Base-by-base conservation (phyloP, 2,329 filamentous ascomycete genomes). In the Fusarium sublunatum region DNA sequence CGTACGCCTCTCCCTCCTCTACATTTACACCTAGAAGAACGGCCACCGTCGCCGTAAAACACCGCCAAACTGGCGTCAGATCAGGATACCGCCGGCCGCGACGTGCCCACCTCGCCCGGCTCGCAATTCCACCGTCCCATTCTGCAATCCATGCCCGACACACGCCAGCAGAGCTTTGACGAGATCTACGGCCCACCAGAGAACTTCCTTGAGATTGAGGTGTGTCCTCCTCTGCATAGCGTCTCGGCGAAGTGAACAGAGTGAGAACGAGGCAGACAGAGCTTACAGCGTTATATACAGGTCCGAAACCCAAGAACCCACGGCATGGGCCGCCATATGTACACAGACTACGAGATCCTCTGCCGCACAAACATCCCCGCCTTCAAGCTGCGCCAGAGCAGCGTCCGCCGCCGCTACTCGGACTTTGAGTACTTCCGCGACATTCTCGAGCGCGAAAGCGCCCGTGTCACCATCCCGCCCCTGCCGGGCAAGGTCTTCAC, bases 341-440 rank as follows among this genome's bases (percentile, higher is more conserved):
- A 98, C 83, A 99, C 95, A 51, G 95, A 96, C 79, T 99, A 98
- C 83, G 93, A 98, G 79, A 97, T 99, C 74, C 86, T 96, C 71
- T 97, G 95, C 82, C 90, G 91, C 72, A 99, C 95, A 79, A 99
- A 99, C 81, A 99, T 99, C 75, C 95, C 95, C 56, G 93, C 95
- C 71, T 99, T 99, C 86, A 98, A 98, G 82, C 88, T 97, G 71
- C 92, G 93, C 68, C 87, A 91, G 75, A 93, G 89, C 65, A 87
- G 88, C 69, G 95, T 99, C 62, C 92, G 93, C 69, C 89, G 95
- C 63, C 92, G 95, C 48, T 99, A 99, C 83, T 95, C 91, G 54
- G 95, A 99, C 78, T 99, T 99, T 77, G 95, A 99, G 81, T 94
- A 97, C 81, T 99, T 99, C 78, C 91, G 95, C 75, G 95, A 99